Evolutionary conservation across 805 yeast genomes (phyloP).

Genomic region (Babjeviella inositovora): DNA sequence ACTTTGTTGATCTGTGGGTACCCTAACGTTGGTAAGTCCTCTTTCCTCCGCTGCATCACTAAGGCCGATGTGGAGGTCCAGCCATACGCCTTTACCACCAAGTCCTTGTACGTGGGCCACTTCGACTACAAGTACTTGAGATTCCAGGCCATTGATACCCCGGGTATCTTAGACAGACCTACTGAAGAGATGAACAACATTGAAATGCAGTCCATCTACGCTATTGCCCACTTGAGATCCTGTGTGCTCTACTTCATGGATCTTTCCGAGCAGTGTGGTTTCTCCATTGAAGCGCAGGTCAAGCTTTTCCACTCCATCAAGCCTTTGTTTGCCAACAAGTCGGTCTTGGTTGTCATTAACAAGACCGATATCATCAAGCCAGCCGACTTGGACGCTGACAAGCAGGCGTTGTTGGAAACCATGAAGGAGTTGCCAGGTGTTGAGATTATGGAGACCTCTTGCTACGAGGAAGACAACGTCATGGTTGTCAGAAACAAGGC

Average conservation of each 20-base stretch:
- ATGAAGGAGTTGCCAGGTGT: conserved; percentile 61
- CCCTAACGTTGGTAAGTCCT: conserved; percentile 98
- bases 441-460: conserved; percentile 85
- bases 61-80: conserved; percentile 98
- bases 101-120: conserved; percentile 94
- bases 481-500: conserved; percentile 95
- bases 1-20: conserved; percentile 95
- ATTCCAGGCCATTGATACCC: conserved; percentile 98
- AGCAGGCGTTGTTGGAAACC: conserved; percentile 54
- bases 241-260: conserved; percentile 97
- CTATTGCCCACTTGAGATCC: conserved; percentile 95
- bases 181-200: conserved; percentile 99
- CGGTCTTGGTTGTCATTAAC: conserved; percentile 90
- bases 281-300: conserved; percentile 93
- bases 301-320: conserved; percentile 93
- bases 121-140: conserved; percentile 95
- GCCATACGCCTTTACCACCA: conserved; percentile 98
- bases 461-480: conserved; percentile 86
- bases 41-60: conserved; percentile 83
- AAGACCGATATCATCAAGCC: conserved; percentile 81
- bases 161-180: conserved; percentile 97
- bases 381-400: conserved; percentile 68
- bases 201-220: conserved; percentile 98
- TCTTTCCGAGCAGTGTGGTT: conserved; percentile 97
- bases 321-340: conserved; percentile 92